These are phyloP conservation scores for Elongisporangium prolatum DNA, from an alignment of 352 stramenopile genomes.

Conservation along the genomic window DNA sequence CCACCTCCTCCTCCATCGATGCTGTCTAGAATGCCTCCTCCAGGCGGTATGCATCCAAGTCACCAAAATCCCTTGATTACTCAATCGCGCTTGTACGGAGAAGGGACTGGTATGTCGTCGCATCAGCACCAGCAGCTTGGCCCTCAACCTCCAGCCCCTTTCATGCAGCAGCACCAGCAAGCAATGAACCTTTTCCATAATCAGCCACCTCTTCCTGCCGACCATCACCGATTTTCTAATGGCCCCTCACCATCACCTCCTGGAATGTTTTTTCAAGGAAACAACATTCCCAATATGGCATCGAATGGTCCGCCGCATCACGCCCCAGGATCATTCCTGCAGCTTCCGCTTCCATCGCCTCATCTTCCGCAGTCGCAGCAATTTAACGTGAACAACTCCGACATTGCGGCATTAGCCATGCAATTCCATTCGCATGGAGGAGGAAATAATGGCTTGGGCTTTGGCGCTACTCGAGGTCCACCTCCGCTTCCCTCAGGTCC, in stretches of 20 bases:
- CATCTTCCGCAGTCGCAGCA: slow-evolving; percentile 14
- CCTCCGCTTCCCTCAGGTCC: slow-evolving; percentile 16
- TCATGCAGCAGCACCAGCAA: slow-evolving; percentile 13
- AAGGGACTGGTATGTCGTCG: neutral
- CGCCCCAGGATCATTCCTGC: slow-evolving; percentile 15
- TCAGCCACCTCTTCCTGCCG: neutral
- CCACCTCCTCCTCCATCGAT: slow-evolving; percentile 4
- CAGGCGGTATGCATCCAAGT: slow-evolving; percentile 1
- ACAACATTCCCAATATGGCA: slow-evolving; percentile 19
- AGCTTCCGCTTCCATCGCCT: slow-evolving; percentile 17
- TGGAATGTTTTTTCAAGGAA: slow-evolving; percentile 21
- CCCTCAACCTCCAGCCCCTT: neutral
- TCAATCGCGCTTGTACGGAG: neutral
- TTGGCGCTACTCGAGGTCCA: slow-evolving; percentile 25
- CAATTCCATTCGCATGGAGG: slow-evolving; percentile 54
- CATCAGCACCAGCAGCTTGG: neutral
- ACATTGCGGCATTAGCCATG: slow-evolving; percentile 73
- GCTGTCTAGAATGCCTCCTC: slow-evolving; percentile 2
- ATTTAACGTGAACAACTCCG: slow-evolving; percentile 19
- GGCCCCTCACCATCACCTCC: neutral
- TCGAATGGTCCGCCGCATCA: slow-evolving; percentile 13
- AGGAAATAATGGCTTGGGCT: slow-evolving; percentile 23
- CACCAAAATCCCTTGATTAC: neutral
- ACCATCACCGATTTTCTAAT: neutral
- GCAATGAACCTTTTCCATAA: slow-evolving; percentile 1